Evolutionary conservation across 2,329 filamentous ascomycete genomes (phyloP).

Genomic region (Cladorrhinum sp.): DNA sequence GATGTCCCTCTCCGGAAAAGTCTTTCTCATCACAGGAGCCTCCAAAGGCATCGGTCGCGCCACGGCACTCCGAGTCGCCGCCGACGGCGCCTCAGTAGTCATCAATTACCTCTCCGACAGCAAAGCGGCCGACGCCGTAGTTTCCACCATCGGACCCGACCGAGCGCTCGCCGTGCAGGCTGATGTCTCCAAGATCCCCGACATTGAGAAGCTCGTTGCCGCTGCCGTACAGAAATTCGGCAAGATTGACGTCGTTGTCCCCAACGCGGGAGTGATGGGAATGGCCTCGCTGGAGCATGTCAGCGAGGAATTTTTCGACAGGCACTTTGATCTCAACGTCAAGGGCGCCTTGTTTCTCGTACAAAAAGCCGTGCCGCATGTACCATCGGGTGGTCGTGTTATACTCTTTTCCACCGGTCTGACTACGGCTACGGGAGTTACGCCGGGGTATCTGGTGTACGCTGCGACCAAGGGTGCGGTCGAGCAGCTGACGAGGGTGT

Average conservation of each 20-base stretch:
- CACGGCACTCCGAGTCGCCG: constrained; percentile 42
- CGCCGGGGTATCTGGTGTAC: constrained; percentile 50
- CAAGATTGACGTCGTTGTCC: constrained; percentile 57
- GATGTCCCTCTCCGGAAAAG: constrained; percentile 38
- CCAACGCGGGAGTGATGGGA: constrained; percentile 49
- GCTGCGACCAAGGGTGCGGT: constrained; percentile 56
- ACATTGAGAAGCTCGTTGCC: constrained; percentile 48
- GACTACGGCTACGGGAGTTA: constrained; percentile 37
- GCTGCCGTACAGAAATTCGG: constrained; percentile 48
- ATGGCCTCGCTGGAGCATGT: constrained; percentile 48
- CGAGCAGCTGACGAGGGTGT: constrained; percentile 54
- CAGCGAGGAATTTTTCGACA: constrained; percentile 51
- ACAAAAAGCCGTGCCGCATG: constrained; percentile 51
- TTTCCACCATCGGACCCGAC: constrained; percentile 41
- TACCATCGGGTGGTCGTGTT: constrained; percentile 45
- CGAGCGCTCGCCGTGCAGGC: constrained; percentile 54
- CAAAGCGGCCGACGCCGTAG: constrained; percentile 46
- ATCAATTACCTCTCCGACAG: constrained; percentile 48
- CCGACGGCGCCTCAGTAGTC: constrained; percentile 45
- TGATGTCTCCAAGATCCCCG: constrained; percentile 46
- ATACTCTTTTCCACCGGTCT: constrained; percentile 50
- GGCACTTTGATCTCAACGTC: constrained; percentile 50
- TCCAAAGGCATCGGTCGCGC: constrained; percentile 45
- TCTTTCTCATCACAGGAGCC: constrained; percentile 49
- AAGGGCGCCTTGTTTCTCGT: constrained; percentile 56